Evolutionary conservation across 495 filamentous ascomycete genomes (phyloP), one percentile per base, ranked within the genome.

Genomic region (Talaromyces liani): DNA sequence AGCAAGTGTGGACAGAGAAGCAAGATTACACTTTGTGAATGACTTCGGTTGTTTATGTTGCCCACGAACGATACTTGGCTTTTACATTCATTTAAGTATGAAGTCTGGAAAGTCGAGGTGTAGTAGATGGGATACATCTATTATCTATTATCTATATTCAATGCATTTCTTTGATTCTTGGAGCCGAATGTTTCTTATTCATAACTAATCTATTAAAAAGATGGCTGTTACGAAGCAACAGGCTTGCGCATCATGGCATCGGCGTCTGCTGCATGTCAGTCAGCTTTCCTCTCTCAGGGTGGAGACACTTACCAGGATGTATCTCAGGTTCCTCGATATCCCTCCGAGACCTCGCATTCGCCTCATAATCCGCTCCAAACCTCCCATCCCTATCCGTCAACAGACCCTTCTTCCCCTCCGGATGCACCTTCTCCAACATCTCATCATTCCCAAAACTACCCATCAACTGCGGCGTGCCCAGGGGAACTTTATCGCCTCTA

Each of bases 391-490:
- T 77, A 31, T 87, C 86, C 29, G 71, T 78, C 51, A 91, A 75
- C 31, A 79, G 68, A 68, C 77, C 82, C 49, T 87, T 85, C 65
- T 89, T 78, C 39, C 84, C 85, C 7, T 77, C 69, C 68, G 79
- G 80, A 56, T 87, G 83, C 54, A 88, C 83, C 56, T 79, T 78
- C 31, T 79, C 67, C 22, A 87, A 73, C 70, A 85, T 85, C 12
- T 79, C 82, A 39, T 81, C 74, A 4, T 76, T 72, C 12, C 83
- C 87, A 69, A 87, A 88, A 70, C 88, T 92, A 47, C 81, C 85
- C 91, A 94, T 93, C 65, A 96, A 75, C 76, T 88, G 74, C 64
- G 91, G 90, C 73, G 78, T 75, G 0, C 91, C 91, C 62, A 94
- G 69, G 22, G 91, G 90, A 66, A 96, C 66, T 66, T 82, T 70